Percentiles rank a stretch among this genome's conserved stretches.
Evolutionary conservation across 2,329 filamentous ascomycete species (phyloP).

Genomic region (Penicillium brevicompactum): DNA sequence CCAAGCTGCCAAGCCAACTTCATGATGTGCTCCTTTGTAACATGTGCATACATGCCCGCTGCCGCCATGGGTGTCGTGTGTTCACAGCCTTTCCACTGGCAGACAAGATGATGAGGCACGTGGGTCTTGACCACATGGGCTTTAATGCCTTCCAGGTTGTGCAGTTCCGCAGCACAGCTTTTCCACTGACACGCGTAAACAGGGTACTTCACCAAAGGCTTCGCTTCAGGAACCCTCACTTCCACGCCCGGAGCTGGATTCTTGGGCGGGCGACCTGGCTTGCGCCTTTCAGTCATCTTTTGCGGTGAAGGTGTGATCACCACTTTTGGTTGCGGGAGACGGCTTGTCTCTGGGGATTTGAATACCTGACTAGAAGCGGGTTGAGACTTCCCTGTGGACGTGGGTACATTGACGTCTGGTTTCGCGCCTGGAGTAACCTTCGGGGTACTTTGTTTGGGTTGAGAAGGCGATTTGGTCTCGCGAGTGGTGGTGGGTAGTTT

Average conservation of each 20-base stretch:
- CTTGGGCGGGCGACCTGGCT: slow-evolving; percentile 22
- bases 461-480: background rate
- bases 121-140: slow-evolving; percentile 63
- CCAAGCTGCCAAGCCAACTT: slow-evolving; percentile 59
- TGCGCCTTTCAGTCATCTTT: slow-evolving; percentile 14
- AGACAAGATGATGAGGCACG: slow-evolving; percentile 32
- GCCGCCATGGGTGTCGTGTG: slow-evolving; percentile 24
- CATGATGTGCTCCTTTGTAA: slow-evolving; percentile 55
- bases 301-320: slow-evolving; percentile 13
- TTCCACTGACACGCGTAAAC: slow-evolving; percentile 63
- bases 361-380: background rate
- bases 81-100: slow-evolving; percentile 29
- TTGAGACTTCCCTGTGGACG: background rate
- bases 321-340: slow-evolving; percentile 8
- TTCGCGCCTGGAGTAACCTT: background rate
- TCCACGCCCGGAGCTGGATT: slow-evolving; percentile 18
- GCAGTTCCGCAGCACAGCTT: slow-evolving; percentile 59
- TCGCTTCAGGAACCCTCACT: slow-evolving; percentile 20
- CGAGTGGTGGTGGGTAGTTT: too few relatives aligned
- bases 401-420: background rate
- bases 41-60: slow-evolving; percentile 52
- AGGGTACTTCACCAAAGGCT: slow-evolving; percentile 25
- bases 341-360: slow-evolving; percentile 1
- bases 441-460: background rate
- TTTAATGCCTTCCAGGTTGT: slow-evolving; percentile 62